Percentiles rank a stretch among this genome's conserved stretches.
Conservation (phyloP, 176 grass and related monocot species). For the Paspalum notatum region DNA sequence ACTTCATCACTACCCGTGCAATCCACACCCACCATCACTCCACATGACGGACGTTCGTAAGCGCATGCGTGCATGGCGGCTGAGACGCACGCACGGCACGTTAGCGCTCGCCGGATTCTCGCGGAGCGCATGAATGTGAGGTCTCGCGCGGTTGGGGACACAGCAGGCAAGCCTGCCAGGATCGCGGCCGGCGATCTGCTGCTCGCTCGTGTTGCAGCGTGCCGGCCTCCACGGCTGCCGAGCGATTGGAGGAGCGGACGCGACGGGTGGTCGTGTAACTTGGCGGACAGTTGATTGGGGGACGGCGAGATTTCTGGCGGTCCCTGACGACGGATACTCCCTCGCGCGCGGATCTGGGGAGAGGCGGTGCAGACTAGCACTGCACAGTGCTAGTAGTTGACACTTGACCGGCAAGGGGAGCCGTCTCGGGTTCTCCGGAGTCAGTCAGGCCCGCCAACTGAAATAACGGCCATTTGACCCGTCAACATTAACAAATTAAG, state of each 20-base stretch:
- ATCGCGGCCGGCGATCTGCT: not conserved
- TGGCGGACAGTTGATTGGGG: conserved; percentile 16
- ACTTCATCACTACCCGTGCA: not conserved
- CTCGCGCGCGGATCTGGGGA: conserved; percentile 4
- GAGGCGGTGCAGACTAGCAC: not conserved
- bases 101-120: not conserved
- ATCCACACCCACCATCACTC: not conserved
- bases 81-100: not conserved
- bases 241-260: not conserved
- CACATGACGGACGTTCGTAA: not conserved
- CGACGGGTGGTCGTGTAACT: not conserved
- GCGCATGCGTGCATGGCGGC: not conserved
- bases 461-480: conserved; percentile 29
- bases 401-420: not conserved
- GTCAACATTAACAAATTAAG: not conserved
- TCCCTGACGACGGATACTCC: not conserved
- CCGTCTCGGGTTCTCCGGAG: not conserved
- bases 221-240: not conserved
- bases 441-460: not conserved
- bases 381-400: too few species aligned
- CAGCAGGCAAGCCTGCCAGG: not conserved
- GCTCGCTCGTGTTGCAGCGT: not conserved
- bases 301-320: conserved; percentile 1
- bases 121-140: not conserved
- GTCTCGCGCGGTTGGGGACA: not conserved